Conservation (phyloP, 768 basidiomycete genomes). For the Tubosaeta sp. region DNA sequence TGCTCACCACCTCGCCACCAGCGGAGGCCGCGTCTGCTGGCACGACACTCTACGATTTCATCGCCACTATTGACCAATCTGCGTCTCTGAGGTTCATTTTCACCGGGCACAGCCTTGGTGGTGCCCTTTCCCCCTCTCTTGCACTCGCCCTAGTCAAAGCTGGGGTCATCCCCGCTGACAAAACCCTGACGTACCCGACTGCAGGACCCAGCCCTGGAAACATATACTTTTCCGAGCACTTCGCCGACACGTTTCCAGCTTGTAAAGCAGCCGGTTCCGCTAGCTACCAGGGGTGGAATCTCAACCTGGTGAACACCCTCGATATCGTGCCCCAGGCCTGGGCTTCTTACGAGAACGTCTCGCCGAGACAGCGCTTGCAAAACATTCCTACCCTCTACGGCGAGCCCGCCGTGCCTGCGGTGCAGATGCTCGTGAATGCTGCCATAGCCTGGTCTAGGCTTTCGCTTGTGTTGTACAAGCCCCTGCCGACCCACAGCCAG, state of each 20-base stretch:
- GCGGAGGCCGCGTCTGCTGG: not conserved
- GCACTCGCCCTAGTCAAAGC: constrained; percentile 1
- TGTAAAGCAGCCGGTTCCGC: not conserved
- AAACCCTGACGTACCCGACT: constrained; percentile 3
- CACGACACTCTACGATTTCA: constrained; percentile 1
- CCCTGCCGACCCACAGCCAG: not conserved
- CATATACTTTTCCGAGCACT: not conserved
- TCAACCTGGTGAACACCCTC: not conserved
- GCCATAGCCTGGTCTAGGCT: not conserved
- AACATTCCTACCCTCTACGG: not conserved
- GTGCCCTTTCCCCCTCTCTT: constrained; percentile 2
- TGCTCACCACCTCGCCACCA: not conserved
- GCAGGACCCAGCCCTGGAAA: constrained; percentile 15
- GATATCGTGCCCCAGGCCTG: not conserved
- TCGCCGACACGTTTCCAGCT: not conserved
- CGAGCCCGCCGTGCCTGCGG: not conserved
- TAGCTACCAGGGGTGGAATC: not conserved
- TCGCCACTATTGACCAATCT: not conserved
- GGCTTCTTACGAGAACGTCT: not conserved
- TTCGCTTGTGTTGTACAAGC: not conserved
- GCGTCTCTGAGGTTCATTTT: not conserved
- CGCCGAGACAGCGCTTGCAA: not conserved
- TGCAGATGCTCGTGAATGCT: not conserved
- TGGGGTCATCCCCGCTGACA: not conserved
- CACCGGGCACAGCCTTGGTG: constrained; percentile 5